Conservation (phyloP, 345 rosid genomes). For the Sonneratia alba region DNA sequence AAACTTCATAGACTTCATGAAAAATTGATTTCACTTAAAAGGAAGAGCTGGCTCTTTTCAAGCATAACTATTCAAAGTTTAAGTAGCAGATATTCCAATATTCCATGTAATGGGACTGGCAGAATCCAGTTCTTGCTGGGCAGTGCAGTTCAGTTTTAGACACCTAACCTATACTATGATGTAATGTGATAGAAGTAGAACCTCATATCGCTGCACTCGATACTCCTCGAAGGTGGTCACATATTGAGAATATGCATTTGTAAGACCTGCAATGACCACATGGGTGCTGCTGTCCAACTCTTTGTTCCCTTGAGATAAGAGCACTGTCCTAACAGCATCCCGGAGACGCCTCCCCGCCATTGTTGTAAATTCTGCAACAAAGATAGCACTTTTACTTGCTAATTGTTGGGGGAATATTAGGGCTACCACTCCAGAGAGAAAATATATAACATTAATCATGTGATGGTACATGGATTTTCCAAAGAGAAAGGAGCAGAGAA, state of each 20-base stretch:
- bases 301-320: slow-evolving; percentile 19
- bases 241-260: slow-evolving; percentile 63
- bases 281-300: slow-evolving; percentile 34
- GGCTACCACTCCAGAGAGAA: background rate
- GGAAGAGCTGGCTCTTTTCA: background rate
- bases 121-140: background rate
- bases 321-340: slow-evolving; percentile 48
- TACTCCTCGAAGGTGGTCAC: slow-evolving; percentile 69
- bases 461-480: background rate
- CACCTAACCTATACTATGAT: background rate
- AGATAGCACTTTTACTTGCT: background rate
- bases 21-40: no score
- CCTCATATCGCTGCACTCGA: slow-evolving; percentile 65
- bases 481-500: background rate
- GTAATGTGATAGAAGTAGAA: slow-evolving; percentile 7
- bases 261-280: slow-evolving; percentile 57
- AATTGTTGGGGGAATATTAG: background rate
- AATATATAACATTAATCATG: background rate
- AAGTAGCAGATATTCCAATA: background rate
- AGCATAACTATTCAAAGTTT: background rate
- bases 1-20: no score
- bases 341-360: slow-evolving; percentile 76
- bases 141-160: background rate
- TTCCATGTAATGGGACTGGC: background rate
- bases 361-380: slow-evolving; percentile 52